Conservation (phyloP, 2,329 filamentous ascomycete genomes). For the Exserohilum rostratum region DNA sequence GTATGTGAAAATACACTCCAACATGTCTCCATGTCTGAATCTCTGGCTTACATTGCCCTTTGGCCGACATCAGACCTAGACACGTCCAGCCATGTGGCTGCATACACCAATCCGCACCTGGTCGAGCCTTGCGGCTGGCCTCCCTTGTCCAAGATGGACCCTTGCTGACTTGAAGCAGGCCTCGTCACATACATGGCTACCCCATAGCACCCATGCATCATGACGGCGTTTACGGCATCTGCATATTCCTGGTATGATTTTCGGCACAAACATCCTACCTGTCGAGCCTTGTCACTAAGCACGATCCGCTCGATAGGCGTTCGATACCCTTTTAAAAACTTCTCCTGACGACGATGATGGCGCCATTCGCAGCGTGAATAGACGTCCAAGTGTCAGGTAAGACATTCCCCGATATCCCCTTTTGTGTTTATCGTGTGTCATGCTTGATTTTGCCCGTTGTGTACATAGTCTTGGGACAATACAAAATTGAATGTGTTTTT, state of each 20-base stretch:
- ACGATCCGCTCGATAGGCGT: constrained; percentile 31
- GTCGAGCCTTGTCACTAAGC: constrained; percentile 27
- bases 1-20: constrained; percentile 13
- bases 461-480: neutral
- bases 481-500: neutral
- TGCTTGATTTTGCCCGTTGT: neutral
- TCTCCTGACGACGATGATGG: constrained; percentile 4
- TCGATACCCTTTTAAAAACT: constrained; percentile 28
- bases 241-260: constrained; percentile 33
- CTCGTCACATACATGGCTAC: neutral
- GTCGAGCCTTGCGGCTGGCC: constrained; percentile 2
- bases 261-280: constrained; percentile 14
- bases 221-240: constrained; percentile 27
- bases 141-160: neutral
- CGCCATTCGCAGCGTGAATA: neutral
- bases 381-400: constrained; percentile 14
- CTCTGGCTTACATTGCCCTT: constrained; percentile 30
- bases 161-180: constrained; percentile 15
- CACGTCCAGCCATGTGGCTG: constrained; percentile 1
- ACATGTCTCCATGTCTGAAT: constrained; percentile 4
- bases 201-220: constrained; percentile 1
- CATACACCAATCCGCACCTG: constrained; percentile 3
- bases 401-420: neutral
- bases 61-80: constrained; percentile 21
- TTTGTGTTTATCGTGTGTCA: no score